Evolutionary conservation across 495 filamentous ascomycete species (phyloP).

Genomic region (Aspergillus affinis): DNA sequence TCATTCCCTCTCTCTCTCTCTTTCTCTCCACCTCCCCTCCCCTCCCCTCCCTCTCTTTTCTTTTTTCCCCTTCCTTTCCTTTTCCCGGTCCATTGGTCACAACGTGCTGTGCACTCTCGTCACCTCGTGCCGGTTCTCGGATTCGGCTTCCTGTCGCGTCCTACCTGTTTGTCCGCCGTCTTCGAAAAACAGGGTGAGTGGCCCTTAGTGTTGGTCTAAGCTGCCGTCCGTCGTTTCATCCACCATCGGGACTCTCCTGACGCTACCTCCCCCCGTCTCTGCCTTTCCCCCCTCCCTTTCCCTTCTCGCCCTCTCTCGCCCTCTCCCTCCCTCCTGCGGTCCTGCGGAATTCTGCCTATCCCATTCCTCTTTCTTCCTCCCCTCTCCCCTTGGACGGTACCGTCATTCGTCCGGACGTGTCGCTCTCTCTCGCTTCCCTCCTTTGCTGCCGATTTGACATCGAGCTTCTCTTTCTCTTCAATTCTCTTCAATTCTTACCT

Average conservation of each 20-base stretch:
- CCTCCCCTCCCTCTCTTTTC: neutral
- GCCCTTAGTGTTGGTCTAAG: conserved; percentile 18
- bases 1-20: neutral
- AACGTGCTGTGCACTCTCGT: conserved; percentile 9
- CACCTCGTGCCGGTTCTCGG: conserved; percentile 5
- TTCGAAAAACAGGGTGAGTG: conserved; percentile 8
- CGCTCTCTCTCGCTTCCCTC: conserved; percentile 2
- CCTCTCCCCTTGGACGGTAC: neutral
- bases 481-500: conserved; percentile 17
- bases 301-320: conserved; percentile 2
- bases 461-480: conserved; percentile 15
- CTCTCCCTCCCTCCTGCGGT: conserved; percentile 3
- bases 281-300: neutral
- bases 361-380: neutral
- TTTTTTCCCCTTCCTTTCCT: neutral
- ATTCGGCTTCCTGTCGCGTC: neutral
- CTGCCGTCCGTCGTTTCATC: conserved; percentile 21
- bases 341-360: neutral
- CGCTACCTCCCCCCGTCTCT: neutral
- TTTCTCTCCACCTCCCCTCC: neutral
- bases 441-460: conserved; percentile 27
- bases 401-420: neutral
- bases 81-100: neutral
- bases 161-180: no score
- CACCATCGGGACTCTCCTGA: conserved; percentile 10